Evolutionary conservation across 805 yeast species (phyloP).

Genomic region (Candida verbasci): DNA sequence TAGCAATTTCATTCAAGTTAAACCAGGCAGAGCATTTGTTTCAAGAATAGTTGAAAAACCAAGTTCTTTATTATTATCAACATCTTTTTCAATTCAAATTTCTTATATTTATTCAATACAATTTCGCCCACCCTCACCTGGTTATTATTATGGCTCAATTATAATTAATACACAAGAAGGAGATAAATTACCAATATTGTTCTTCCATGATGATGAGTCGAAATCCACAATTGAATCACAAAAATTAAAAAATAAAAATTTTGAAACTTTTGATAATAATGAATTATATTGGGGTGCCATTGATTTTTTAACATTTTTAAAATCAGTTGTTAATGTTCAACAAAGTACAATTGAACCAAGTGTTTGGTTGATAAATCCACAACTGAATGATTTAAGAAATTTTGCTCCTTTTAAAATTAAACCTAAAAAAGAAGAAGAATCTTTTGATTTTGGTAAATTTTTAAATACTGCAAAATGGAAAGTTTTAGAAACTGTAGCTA

Average conservation of each 20-base stretch:
- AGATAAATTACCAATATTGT: conserved; percentile 73
- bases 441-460: conserved; percentile 41
- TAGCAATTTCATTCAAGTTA: conserved; percentile 11
- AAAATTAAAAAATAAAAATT: conserved; percentile 53
- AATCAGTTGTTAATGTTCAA: conserved; percentile 56
- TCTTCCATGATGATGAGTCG: conserved; percentile 88
- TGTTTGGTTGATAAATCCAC: conserved; percentile 75
- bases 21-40: conserved; percentile 2
- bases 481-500: conserved; percentile 77
- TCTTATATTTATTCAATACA: conserved; percentile 72
- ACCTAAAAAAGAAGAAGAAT: conserved; percentile 14
- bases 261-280: conserved; percentile 65
- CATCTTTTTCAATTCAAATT: conserved; percentile 63
- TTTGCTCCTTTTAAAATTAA: conserved; percentile 39
- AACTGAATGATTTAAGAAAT: conserved; percentile 56
- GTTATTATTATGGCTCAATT: conserved; percentile 91
- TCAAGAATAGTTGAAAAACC: conserved; percentile 47
- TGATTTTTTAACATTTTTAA: conserved; percentile 58
- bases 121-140: conserved; percentile 75
- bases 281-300: conserved; percentile 88
- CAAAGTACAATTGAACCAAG: conserved; percentile 68
- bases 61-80: conserved; percentile 46
- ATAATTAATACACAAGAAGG: conserved; percentile 65
- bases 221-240: conserved; percentile 68
- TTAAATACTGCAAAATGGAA: conserved; percentile 79